Evolutionary conservation across 768 basidiomycete species (phyloP).

Genomic region (Pisolithus marmoratus): DNA sequence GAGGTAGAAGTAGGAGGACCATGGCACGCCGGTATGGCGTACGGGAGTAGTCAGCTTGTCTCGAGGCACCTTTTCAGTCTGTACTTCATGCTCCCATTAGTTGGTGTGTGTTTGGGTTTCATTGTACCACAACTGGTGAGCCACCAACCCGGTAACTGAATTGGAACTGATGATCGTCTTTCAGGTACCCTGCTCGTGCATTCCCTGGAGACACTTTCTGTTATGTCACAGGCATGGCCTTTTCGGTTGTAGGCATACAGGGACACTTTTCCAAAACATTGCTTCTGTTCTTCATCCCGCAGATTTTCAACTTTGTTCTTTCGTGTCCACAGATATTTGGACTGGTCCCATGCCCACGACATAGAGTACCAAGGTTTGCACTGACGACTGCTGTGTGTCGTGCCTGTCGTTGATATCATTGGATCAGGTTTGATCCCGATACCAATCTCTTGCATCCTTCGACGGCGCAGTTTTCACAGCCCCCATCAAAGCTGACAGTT

Average conservation of each 20-base stretch:
- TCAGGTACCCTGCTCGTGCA: slow-evolving; percentile 90
- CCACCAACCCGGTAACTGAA: slow-evolving; percentile 18
- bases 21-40: slow-evolving; percentile 79
- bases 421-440: slow-evolving; percentile 62
- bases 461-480: slow-evolving; percentile 50
- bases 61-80: slow-evolving; percentile 92
- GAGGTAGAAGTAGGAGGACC: slow-evolving; percentile 74
- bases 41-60: slow-evolving; percentile 81
- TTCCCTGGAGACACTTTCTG: slow-evolving; percentile 98
- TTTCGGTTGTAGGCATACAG: slow-evolving; percentile 95
- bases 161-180: neutral
- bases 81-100: slow-evolving; percentile 95
- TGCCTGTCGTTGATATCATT: neutral
- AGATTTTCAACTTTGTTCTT: slow-evolving; percentile 95
- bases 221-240: slow-evolving; percentile 98
- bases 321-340: slow-evolving; percentile 95
- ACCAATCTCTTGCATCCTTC: slow-evolving; percentile 81
- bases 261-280: slow-evolving; percentile 97
- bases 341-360: slow-evolving; percentile 88
- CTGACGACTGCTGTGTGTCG: slow-evolving; percentile 19
- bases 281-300: slow-evolving; percentile 93
- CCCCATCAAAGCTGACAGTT: slow-evolving; percentile 50
- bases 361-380: slow-evolving; percentile 78
- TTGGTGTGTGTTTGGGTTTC: slow-evolving; percentile 86
- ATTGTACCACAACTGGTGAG: slow-evolving; percentile 93